Percentiles rank a stretch among this genome's conserved stretches.
Conservation (phyloP, 2,329 filamentous ascomycete genomes). For the Colletotrichum orchidophilum region DNA sequence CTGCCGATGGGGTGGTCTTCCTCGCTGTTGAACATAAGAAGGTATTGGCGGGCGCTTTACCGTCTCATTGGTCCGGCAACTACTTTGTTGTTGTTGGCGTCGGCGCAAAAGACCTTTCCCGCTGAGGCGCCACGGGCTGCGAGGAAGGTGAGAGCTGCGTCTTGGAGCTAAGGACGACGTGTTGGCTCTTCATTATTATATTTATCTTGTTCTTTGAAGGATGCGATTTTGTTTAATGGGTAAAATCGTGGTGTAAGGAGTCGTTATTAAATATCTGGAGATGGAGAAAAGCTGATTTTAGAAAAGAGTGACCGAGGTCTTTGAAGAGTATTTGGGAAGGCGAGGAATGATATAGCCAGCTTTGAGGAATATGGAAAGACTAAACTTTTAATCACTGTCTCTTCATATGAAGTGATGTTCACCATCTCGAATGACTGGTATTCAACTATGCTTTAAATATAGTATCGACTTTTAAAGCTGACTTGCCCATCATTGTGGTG, state of each 20-base stretch:
- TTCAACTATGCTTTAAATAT: background rate
- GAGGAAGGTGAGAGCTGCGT: background rate
- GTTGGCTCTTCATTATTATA: background rate
- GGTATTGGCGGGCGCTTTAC: background rate
- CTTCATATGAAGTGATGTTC: too few species aligned
- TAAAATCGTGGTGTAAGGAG: background rate
- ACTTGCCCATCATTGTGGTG: background rate
- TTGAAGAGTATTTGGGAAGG: too few species aligned
- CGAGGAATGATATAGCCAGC: background rate
- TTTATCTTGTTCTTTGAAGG: background rate
- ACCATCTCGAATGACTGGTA: background rate
- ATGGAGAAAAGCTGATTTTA: too few species aligned
- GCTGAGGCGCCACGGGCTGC: background rate
- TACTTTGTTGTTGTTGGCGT: background rate
- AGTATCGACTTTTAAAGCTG: background rate
- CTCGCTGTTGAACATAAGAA: background rate
- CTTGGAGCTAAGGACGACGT: background rate
- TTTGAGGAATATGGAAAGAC: background rate
- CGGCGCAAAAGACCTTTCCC: slow-evolving; percentile 3
- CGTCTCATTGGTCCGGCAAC: background rate
- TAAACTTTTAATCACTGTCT: too few species aligned
- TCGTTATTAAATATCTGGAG: too few species aligned
- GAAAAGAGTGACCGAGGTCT: too few species aligned
- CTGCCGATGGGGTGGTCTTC: background rate
- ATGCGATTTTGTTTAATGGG: background rate